A percentile compares a stretch with the other conserved stretches of the same genome.
These are phyloP conservation scores for Crucibulum laeve DNA, from an alignment of 768 basidiomycete species.

Conservation along the genomic window DNA sequence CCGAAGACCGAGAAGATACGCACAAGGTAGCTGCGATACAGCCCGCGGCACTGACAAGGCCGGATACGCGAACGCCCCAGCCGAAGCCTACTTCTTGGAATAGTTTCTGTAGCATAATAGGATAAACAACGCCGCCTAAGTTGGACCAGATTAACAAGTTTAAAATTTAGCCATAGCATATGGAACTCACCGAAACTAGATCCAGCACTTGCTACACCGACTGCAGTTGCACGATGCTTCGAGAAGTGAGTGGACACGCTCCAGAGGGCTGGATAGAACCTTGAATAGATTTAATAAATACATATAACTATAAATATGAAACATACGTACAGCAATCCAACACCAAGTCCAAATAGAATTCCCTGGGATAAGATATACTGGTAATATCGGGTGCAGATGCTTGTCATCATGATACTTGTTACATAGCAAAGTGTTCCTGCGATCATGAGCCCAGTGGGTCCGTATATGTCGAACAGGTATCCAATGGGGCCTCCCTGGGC, in stretches of 20 bases:
- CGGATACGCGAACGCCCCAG: slow-evolving; percentile 59
- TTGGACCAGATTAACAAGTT: background rate
- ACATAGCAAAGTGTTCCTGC: slow-evolving; percentile 45
- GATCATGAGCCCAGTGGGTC: slow-evolving; percentile 50
- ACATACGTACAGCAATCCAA: slow-evolving; percentile 54
- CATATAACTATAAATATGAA: slow-evolving; percentile 1
- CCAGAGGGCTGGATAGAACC: slow-evolving; percentile 68
- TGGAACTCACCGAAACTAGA: slow-evolving; percentile 49
- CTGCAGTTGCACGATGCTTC: slow-evolving; percentile 63
- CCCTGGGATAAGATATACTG: slow-evolving; percentile 64
- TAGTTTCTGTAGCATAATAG: slow-evolving; percentile 56
- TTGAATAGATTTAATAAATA: slow-evolving; percentile 15
- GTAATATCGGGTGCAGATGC: slow-evolving; percentile 51
- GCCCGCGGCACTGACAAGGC: slow-evolving; percentile 42
- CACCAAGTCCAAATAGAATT: slow-evolving; percentile 59
- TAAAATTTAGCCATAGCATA: slow-evolving; percentile 1
- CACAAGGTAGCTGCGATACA: slow-evolving; percentile 43
- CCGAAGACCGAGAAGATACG: slow-evolving; percentile 32
- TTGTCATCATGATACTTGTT: slow-evolving; percentile 55
- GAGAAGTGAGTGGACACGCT: slow-evolving; percentile 64
- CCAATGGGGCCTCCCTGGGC: slow-evolving; percentile 62
- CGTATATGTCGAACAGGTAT: slow-evolving; percentile 53
- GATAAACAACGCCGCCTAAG: slow-evolving; percentile 66
- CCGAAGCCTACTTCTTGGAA: slow-evolving; percentile 54
- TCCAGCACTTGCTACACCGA: slow-evolving; percentile 70